Percentiles rank a stretch among this genome's conserved stretches.
Conservation (phyloP, 192 early-diverging fungal genomes). For the Mortierella alpina region DNA sequence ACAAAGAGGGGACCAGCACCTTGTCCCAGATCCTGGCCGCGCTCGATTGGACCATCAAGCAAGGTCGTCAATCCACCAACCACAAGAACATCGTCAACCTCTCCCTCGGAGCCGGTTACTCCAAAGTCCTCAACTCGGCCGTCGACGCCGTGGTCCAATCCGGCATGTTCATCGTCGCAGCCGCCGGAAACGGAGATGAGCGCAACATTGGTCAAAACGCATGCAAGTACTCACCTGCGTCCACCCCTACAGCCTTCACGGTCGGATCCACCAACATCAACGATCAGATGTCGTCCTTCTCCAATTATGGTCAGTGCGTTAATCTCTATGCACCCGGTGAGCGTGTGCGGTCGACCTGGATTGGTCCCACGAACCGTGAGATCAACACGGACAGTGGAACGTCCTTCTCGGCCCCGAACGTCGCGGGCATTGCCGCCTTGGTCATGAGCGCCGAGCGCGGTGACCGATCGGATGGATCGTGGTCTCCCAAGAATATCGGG, state of each 20-base stretch:
- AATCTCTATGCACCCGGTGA: conserved; percentile 62
- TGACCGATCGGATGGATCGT: conserved; percentile 31
- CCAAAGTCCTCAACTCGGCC: conserved; percentile 56
- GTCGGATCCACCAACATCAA: conserved; percentile 59
- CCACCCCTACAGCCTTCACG: conserved; percentile 54
- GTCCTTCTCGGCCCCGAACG: conserved; percentile 54
- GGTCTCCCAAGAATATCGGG: conserved; percentile 37
- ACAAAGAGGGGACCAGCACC: conserved; percentile 51
- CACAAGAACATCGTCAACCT: conserved; percentile 46
- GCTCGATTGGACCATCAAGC: conserved; percentile 54
- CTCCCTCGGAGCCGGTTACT: conserved; percentile 55
- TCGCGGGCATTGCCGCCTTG: conserved; percentile 48
- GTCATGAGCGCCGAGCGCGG: conserved; percentile 35
- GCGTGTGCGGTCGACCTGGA: conserved; percentile 51
- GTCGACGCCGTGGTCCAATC: conserved; percentile 47
- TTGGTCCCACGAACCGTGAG: conserved; percentile 43
- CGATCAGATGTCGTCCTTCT: conserved; percentile 60
- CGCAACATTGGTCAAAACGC: conserved; percentile 57
- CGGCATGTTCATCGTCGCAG: conserved; percentile 56
- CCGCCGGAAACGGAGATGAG: conserved; percentile 61
- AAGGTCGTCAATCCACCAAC: conserved; percentile 17
- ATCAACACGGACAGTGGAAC: conserved; percentile 54
- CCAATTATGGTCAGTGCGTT: conserved; percentile 65
- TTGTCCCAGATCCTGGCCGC: conserved; percentile 55
- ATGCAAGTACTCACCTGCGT: conserved; percentile 62